Evolutionary conservation across 2,329 filamentous ascomycete genomes (phyloP), one percentile per base, ranked within the genome.

Genomic region (Arthrobotrys musiformis): DNA sequence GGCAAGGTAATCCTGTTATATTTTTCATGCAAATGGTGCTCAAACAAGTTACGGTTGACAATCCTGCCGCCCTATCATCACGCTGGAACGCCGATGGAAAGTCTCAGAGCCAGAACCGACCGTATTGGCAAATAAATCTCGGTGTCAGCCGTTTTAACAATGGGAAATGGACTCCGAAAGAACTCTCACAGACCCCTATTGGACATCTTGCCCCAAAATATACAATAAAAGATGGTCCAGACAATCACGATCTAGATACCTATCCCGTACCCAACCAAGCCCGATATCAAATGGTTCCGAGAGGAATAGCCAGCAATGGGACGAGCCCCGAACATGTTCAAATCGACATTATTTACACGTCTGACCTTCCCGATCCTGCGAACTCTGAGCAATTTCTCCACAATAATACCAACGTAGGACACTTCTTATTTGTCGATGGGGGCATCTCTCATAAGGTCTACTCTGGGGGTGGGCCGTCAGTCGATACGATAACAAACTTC

Each of bases 131-230:
- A 52, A 66, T 80, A 9, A 66, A 68, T 24, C 62, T 82, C 22
- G 78, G 78, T n/a, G 79, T 76, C 58, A 78, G 74, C 13, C 80
- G 81, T 44, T 77, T 79, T 24, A 64, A 72, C 13, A 81, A 81
- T 60, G 81, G 79, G 40, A 79, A 62, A 42, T 82, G 81, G 81
- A 78, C 80, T 0, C 63, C 70, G 5, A 81, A 79, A 50, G 40
- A 79, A 30, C 48, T 52, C 2, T 30, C 48, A 17, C 48, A 52
- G n/a, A 52, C 24, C 4, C 26, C 48, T 2, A 52, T 52, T 1
- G 48, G 24, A 6, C 48, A 52, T 15, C 48, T 52, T 17, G 48
- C 48, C 30, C 19, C 48, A 1, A 22, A 28, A 17, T 52, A 52
- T 52, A 30, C 26, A 4, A 30, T 52, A 52, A 52, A 52, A 11